Conservation (phyloP, 108 stramenopile genomes). For the Epipyxis sp. region DNA sequence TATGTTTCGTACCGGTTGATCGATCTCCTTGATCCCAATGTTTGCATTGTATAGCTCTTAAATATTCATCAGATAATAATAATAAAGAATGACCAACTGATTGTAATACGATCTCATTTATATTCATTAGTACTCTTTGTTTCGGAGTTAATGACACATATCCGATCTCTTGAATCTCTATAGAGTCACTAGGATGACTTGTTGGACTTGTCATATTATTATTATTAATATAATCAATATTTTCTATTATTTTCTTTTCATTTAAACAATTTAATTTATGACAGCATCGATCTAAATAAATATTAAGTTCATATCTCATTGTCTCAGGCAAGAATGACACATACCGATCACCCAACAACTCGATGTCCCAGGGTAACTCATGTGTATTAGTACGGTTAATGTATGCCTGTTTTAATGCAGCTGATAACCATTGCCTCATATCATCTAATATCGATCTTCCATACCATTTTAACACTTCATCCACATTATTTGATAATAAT, state of each 20-base stretch:
- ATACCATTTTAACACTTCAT: conserved; percentile 8
- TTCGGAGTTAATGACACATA: no score
- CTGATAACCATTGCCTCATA: background rate
- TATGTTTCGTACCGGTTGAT: no score
- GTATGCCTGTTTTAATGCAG: background rate
- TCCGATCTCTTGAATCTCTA: no score
- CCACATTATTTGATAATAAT: no score
- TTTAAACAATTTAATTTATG: no score
- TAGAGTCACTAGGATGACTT: no score
- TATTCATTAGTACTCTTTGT: no score
- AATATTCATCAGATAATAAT: background rate
- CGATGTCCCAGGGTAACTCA: background rate
- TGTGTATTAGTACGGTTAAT: background rate
- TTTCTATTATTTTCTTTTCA: no score
- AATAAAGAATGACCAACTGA: background rate
- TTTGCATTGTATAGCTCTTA: background rate
- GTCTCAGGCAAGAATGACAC: background rate
- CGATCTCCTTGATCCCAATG: background rate
- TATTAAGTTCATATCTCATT: background rate
- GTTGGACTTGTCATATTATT: no score
- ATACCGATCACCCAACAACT: background rate
- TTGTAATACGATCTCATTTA: background rate
- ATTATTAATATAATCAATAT: no score
- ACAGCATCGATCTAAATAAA: background rate
- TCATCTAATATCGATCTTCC: background rate